Conservation (phyloP, 2,329 filamentous ascomycete species). For the Pestalotiopsis sp. region DNA sequence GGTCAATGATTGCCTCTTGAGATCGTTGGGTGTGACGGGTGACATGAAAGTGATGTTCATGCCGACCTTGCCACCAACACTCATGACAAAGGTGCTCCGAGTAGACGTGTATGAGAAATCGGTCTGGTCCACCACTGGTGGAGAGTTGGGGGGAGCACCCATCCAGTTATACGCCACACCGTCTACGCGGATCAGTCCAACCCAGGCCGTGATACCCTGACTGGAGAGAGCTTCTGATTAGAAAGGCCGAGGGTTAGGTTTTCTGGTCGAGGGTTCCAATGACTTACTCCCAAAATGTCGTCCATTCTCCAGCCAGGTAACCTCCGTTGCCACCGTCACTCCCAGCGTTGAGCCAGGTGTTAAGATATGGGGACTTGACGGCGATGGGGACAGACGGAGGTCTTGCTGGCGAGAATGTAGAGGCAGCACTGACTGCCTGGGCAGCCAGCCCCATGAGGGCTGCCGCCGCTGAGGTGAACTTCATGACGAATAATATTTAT, state of each 20-base stretch:
- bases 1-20: conserved; percentile 66
- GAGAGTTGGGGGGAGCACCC: conserved; percentile 52
- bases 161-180: conserved; percentile 66
- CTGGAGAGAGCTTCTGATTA: conserved; percentile 32
- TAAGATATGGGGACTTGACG: conserved; percentile 74
- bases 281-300: conserved; percentile 67
- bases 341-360: conserved; percentile 65
- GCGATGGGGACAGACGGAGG: conserved; percentile 71
- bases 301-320: conserved; percentile 68
- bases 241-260: not conserved
- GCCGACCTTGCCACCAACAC: conserved; percentile 59
- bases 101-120: conserved; percentile 72
- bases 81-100: conserved; percentile 67
- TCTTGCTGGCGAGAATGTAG: conserved; percentile 62
- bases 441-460: conserved; percentile 29
- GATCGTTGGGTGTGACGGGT: conserved; percentile 66
- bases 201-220: conserved; percentile 62
- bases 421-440: conserved; percentile 34
- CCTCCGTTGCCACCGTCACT: conserved; percentile 63
- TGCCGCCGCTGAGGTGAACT: conserved; percentile 22
- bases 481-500: conserved; percentile 25
- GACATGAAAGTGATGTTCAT: conserved; percentile 72
- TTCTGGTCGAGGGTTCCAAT: not conserved
- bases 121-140: conserved; percentile 56
- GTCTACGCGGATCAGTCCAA: conserved; percentile 70